phyloP scores from a whole-genome alignment of 2,329 filamentous ascomycete genomes.

The Botrytis tulipae region DNA sequence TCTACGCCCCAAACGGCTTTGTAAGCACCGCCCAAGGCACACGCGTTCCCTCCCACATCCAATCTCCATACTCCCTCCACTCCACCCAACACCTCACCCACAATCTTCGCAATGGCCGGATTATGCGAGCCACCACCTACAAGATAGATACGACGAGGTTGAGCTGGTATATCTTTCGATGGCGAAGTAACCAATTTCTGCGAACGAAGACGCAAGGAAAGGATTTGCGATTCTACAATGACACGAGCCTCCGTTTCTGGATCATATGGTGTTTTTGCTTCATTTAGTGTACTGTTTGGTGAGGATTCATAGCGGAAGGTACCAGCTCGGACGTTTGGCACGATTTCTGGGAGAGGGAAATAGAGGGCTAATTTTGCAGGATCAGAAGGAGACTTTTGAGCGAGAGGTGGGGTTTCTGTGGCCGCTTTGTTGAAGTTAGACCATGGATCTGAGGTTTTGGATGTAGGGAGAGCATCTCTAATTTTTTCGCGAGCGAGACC shows the following conservation, averaged over 20 bases:
- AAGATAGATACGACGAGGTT: conserved; percentile 87
- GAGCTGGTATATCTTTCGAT: conserved; percentile 61
- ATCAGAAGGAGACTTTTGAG: conserved; percentile 52
- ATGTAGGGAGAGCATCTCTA: conserved; percentile 70
- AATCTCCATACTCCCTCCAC: conserved; percentile 88
- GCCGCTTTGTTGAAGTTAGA: conserved; percentile 74
- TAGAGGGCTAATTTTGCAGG: conserved; percentile 87
- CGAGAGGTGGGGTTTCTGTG: conserved; percentile 66
- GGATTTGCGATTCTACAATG: conserved; percentile 92
- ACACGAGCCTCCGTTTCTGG: conserved; percentile 71
- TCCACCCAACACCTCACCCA: conserved; percentile 85
- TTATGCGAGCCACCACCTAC: conserved; percentile 91
- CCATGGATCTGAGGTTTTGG: conserved; percentile 62
- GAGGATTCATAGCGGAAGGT: conserved; percentile 77
- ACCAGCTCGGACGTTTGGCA: conserved; percentile 82
- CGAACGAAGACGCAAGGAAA: conserved; percentile 85
- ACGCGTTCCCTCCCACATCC: conserved; percentile 93
- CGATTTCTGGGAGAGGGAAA: conserved; percentile 92
- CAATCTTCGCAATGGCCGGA: conserved; percentile 78
- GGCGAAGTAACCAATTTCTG: conserved; percentile 67
- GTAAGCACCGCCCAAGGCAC: conserved; percentile 89
- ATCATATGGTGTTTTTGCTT: conserved; percentile 48
- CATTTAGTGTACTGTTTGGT: conserved; percentile 52
- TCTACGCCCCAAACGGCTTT: conserved; percentile 94
- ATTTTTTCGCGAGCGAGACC: conserved; percentile 88